phyloP scores from a whole-genome alignment of 2,329 filamentous ascomycete genomes.

The Sporothrix globosa region DNA sequence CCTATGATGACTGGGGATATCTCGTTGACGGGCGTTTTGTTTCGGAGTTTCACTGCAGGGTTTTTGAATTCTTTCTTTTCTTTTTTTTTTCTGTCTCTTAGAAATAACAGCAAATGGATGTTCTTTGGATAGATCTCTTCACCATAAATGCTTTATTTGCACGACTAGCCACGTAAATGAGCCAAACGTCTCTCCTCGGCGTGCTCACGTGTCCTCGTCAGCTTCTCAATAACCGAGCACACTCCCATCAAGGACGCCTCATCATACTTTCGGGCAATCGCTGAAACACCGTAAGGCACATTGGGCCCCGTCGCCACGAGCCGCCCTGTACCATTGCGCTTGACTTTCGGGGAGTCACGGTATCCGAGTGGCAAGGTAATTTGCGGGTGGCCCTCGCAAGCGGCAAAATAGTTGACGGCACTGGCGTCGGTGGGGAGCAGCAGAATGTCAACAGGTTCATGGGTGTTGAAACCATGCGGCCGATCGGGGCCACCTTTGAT shows the following conservation, averaged over 20 bases:
- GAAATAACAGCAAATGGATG: slow-evolving; percentile 10
- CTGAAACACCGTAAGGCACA: slow-evolving; percentile 56
- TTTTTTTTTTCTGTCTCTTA: background rate
- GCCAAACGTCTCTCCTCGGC: slow-evolving; percentile 38
- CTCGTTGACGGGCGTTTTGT: background rate
- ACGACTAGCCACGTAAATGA: slow-evolving; percentile 19
- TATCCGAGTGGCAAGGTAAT: slow-evolving; percentile 66
- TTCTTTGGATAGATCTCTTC: background rate
- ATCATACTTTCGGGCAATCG: slow-evolving; percentile 63
- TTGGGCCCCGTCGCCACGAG: slow-evolving; percentile 59
- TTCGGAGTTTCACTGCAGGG: background rate
- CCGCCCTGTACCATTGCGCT: slow-evolving; percentile 49
- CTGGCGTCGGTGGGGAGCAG: slow-evolving; percentile 59
- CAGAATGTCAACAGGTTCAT: slow-evolving; percentile 58
- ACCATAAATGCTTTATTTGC: no score
- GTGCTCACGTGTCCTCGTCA: slow-evolving; percentile 45
- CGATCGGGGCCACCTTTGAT: slow-evolving; percentile 40
- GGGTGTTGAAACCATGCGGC: slow-evolving; percentile 50
- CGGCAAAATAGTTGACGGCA: slow-evolving; percentile 60
- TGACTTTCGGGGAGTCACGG: slow-evolving; percentile 55
- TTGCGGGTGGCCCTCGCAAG: slow-evolving; percentile 61
- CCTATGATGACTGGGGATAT: slow-evolving; percentile 1
- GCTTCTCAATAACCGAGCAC: slow-evolving; percentile 71
- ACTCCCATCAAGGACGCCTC: slow-evolving; percentile 66
- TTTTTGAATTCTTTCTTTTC: background rate